Evolutionary conservation across 208 protist genomes (phyloP).

Genomic region (Acanthamoeba lenticulata): DNA sequence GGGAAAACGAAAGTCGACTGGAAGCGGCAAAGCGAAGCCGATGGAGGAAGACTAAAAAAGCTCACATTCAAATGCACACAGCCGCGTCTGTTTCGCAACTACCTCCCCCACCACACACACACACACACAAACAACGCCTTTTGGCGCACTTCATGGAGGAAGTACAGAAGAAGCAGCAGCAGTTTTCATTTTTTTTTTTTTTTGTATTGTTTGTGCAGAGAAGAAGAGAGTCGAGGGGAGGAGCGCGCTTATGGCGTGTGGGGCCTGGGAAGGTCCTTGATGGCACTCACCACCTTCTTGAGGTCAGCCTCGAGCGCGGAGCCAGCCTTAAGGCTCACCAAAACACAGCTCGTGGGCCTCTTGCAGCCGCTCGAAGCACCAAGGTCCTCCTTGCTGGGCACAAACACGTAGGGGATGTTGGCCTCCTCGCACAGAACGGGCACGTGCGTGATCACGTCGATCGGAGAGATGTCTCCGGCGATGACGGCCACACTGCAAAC

Average conservation of each 20-base stretch:
- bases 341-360: slow-evolving; percentile 85
- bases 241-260: neutral
- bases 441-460: slow-evolving; percentile 90
- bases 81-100: too few species aligned
- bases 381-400: slow-evolving; percentile 88
- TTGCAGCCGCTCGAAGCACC: slow-evolving; percentile 85
- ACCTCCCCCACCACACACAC: neutral
- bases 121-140: neutral
- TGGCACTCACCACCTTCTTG: neutral
- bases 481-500: slow-evolving; percentile 85
- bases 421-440: slow-evolving; percentile 88
- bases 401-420: slow-evolving; percentile 86
- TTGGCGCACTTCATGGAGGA: too few species aligned
- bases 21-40: neutral
- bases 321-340: slow-evolving; percentile 73
- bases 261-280: slow-evolving; percentile 20
- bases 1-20: neutral
- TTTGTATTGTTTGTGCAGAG: neutral
- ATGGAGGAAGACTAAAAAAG: neutral
- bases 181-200: too few species aligned
- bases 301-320: neutral
- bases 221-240: neutral
- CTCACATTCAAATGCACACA: too few species aligned
- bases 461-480: slow-evolving; percentile 90
- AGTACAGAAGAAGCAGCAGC: too few species aligned